Base-by-base conservation (phyloP, 2,329 filamentous ascomycete genomes). In the Ascochyta fabae region DNA sequence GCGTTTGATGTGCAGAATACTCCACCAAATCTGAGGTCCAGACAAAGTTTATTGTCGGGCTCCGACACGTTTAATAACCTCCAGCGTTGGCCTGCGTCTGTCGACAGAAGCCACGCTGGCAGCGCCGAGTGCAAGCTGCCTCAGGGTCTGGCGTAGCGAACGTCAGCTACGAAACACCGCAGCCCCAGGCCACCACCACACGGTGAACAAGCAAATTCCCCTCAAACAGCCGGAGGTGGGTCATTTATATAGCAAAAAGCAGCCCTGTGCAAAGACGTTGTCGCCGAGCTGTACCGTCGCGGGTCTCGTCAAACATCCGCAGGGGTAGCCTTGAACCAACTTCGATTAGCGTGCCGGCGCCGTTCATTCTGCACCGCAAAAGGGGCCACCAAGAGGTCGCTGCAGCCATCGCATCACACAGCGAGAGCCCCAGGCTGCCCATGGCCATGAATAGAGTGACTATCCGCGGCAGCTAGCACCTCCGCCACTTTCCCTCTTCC, bases 381-480 rank as follows among this genome's bases (percentile, higher is more conserved):
- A 71, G 66, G 71, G 71, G 72, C 64, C 70, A 50, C 58, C 36
- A n/a, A 53, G 48, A 48, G 63, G 62, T 64, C 68, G 63, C 60
- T 67, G 70, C 69, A 35, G 59, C 48, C 45, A 42, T 48, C 53
- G 53, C 56, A 62, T 68, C 70, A 69, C 67, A 66, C 63, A 53
- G 50, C 65, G 62, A 59, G 57, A 61, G 54, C 60, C 56, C 64
- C 67, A 69, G 62, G 64, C 59, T 56, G 57, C 63, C 40, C 61
- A 67, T 59, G 53, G 57, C 61, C 59, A 65, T 61, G 60, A 63
- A 61, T 64, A 64, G 54, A 55, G 49, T 60, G 44, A 54, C 55
- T 59, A 51, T 57, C 59, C 62, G 62, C 56, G 61, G 61, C 64
- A 68, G 58, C 68, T 66, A 69, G 62, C 57, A 60, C 61, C 56